Conservation (phyloP, 192 early-diverging fungal species). For the Backusella sp. region DNA sequence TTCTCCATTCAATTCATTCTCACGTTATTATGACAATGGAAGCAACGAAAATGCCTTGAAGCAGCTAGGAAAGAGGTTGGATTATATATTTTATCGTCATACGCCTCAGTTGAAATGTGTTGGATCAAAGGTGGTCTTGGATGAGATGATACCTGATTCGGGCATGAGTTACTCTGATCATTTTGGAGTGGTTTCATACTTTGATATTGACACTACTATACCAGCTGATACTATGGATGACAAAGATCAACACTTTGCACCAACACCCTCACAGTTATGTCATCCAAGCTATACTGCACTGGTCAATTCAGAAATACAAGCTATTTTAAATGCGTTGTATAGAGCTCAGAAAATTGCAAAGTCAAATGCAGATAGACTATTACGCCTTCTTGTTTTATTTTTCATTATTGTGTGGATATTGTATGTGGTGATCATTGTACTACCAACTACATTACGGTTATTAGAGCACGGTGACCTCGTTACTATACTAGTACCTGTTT, state of each 20-base stretch:
- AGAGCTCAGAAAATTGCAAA: constrained; percentile 5
- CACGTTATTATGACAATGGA: constrained; percentile 22
- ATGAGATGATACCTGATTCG: constrained; percentile 34
- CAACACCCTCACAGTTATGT: neutral
- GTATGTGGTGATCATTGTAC: constrained; percentile 7
- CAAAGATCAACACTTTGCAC: neutral
- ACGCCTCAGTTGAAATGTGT: constrained; percentile 42
- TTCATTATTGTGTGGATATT: neutral
- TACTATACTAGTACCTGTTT: constrained; percentile 8
- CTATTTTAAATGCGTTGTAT: neutral
- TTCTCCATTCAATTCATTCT: constrained; percentile 52
- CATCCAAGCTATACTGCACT: constrained; percentile 2
- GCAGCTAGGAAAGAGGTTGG: constrained; percentile 38
- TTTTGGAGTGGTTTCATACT: constrained; percentile 51
- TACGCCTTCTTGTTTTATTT: neutral
- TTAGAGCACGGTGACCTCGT: neutral
- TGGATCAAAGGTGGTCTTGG: constrained; percentile 30
- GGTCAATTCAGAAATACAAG: neutral
- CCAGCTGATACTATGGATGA: neutral
- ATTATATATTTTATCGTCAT: constrained; percentile 49
- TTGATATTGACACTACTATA: constrained; percentile 16
- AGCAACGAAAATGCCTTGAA: constrained; percentile 25
- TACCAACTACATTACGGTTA: neutral
- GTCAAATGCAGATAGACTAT: neutral
- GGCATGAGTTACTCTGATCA: constrained; percentile 45